These are phyloP conservation scores for Raffaelea ambrosiae DNA, from an alignment of 2,329 filamentous ascomycete species.

Conservation along the genomic window DNA sequence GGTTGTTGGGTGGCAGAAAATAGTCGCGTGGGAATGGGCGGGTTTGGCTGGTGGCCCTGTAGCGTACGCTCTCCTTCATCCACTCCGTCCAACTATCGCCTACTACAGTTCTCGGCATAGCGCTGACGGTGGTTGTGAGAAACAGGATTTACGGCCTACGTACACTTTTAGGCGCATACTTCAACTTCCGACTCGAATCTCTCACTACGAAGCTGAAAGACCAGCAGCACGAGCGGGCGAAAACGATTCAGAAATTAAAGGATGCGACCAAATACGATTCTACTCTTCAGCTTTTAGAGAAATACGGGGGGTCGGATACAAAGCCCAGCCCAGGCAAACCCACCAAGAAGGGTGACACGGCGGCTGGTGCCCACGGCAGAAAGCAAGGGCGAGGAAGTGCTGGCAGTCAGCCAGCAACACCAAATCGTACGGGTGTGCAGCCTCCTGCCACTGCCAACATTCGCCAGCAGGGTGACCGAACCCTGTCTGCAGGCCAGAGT, in stretches of 20 bases:
- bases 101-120: too few species aligned
- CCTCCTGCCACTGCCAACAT: conserved; percentile 59
- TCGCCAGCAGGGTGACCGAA: conserved; percentile 25
- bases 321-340: conserved; percentile 18
- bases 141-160: conserved; percentile 39
- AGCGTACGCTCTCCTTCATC: conserved; percentile 42
- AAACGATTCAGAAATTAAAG: conserved; percentile 91
- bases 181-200: conserved; percentile 69
- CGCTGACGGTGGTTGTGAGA: neutral
- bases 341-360: conserved; percentile 12
- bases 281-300: conserved; percentile 84
- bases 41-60: conserved; percentile 71
- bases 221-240: conserved; percentile 68
- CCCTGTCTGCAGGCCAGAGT: neutral
- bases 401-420: conserved; percentile 8
- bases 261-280: conserved; percentile 93
- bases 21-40: conserved; percentile 69
- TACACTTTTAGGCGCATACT: conserved; percentile 58
- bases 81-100: neutral
- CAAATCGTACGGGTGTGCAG: conserved; percentile 37
- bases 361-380: neutral
- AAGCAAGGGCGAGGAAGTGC: neutral
- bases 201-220: conserved; percentile 62
- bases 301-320: conserved; percentile 69
- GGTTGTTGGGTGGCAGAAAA: conserved; percentile 75